Evolutionary conservation across 202 grass and related monocot genomes (phyloP), one percentile per base, ranked within the genome.

Genomic region (Eragrostis tef): DNA sequence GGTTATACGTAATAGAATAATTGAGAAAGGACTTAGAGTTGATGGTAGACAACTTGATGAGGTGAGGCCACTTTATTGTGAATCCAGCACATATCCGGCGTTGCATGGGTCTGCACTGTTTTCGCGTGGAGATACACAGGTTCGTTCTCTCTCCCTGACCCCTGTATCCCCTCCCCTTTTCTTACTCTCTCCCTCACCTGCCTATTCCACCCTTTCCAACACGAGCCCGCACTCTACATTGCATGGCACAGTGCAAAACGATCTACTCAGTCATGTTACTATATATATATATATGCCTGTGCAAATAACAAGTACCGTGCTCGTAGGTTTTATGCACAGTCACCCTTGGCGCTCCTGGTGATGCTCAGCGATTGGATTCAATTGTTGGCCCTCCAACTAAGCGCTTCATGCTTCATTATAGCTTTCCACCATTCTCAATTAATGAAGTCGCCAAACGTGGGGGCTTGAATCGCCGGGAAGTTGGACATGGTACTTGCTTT

Each of bases 351-450:
- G 82, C 90, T 77, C 96, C 92, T 81, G 90, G 92, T 73, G 96
- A 98, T 81, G 96, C 96, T 72, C 96, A 98, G 77, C 67, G 90
- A 72, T 83, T 99, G 74, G 96, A 99, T 77, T 91, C 89, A 48
- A 95, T 99, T 88, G 96, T 99, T 84, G 96, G 96, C 26, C 96
- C 96, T 64, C 92, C 96, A 79, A 91, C 88, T 78, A 99, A 99
- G 74, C 87, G 92, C 59, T 99, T 99, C 89, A 99, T 99, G 96
- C 92, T 99, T 87, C 96, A 99, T 79, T 99, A 99, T 54, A 95
- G 86, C 34, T 99, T 99, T 81, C 96, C 96, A 65, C 90, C 96
- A 74, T 99, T 95, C 84, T 99, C 96, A 70, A 99, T 99, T 72
- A 91, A 95, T 78, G 96, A 99, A 87, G 96, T 99, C 64, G 90